Base-by-base conservation (phyloP, 345 rosid species). In the Gynandropsis gynandra region DNA sequence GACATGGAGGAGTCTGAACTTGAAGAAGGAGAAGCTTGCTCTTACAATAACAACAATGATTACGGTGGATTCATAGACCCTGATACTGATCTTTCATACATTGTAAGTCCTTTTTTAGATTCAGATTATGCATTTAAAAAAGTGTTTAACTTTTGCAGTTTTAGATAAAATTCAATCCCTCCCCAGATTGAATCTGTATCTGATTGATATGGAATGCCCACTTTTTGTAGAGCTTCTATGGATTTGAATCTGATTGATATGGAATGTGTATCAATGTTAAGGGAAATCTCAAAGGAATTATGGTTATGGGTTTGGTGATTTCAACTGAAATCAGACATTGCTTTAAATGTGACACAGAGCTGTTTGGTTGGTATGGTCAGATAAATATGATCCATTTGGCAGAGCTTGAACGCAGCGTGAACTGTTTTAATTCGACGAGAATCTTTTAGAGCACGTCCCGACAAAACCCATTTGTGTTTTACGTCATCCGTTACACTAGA, bases 1-100 rank as follows among this genome's bases (percentile, higher is more conserved):
- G 61, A 32, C 7, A 77, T 77, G 80, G 83, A 70, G 57, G 88
- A 81, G 66, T 70, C 72, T 50, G 84, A 81, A 57, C 84, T 78
- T 62, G 88, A 81, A 70, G 84, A 81, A 68, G 88, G 88, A 62
- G 88, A 81, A 58, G 88, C 88, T 59, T 81, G 72, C 72, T 76
- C 80, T 15, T 78, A 76, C 54, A 67, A 72, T 66, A 67, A 67
- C 52, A 61, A 74, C 68, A 74, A 68, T 50, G 78, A 76, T 59
- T 70, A 63, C 56, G 67, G 52, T 69, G 71, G 69, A 38, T 59
- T 47, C 67, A 36, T 80, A 31, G 96, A 82, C 85, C 90, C 82
- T 24, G 95, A 80, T 71, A 57, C 56, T 64, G 81, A 73, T 73
- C 85, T 80, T 65, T 72, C 94, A 62, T 88, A 88, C 77, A 71